These are phyloP conservation scores for Rhodotorula sp. DNA, from an alignment of 1,284 basidiomycete genomes.

Conservation along the genomic window DNA sequence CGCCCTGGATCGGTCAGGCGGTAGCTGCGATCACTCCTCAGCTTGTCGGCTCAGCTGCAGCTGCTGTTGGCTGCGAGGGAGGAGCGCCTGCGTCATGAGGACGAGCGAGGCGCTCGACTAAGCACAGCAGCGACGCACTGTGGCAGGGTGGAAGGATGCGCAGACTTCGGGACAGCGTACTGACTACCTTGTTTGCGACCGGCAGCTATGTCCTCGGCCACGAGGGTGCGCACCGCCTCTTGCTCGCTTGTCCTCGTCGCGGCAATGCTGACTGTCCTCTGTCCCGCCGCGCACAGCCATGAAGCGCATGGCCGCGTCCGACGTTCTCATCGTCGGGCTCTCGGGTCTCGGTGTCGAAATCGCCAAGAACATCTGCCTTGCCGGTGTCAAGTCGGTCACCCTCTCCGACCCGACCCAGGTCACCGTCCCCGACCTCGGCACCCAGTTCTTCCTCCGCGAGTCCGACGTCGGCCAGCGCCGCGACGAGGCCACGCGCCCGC, in stretches of 20 bases:
- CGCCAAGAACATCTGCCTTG: slow-evolving; percentile 93
- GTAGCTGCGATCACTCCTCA: too few relatives aligned
- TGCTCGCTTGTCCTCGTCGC: neutral
- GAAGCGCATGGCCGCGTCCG: slow-evolving; percentile 98
- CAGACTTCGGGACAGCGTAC: neutral
- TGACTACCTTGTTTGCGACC: neutral
- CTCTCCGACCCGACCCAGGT: slow-evolving; percentile 92
- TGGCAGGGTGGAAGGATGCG: neutral
- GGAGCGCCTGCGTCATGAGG: neutral
- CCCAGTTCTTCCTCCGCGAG: slow-evolving; percentile 92
- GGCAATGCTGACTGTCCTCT: neutral
- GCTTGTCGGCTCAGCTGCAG: too few relatives aligned
- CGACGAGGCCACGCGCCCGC: slow-evolving; percentile 81
- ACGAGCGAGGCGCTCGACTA: neutral
- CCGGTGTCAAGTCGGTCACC: slow-evolving; percentile 97
- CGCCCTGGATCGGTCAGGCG: too few relatives aligned
- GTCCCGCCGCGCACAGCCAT: slow-evolving; percentile 62
- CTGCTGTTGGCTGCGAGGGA: neutral
- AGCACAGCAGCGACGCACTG: neutral
- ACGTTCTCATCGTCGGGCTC: slow-evolving; percentile 90
- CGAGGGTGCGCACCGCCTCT: slow-evolving; percentile 65
- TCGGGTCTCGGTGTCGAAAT: slow-evolving; percentile 96
- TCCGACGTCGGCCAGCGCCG: slow-evolving; percentile 85
- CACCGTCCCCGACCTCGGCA: slow-evolving; percentile 82
- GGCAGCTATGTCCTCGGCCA: slow-evolving; percentile 90